Base-by-base conservation (phyloP, 2,329 filamentous ascomycete genomes). In the Penicillium italicum region DNA sequence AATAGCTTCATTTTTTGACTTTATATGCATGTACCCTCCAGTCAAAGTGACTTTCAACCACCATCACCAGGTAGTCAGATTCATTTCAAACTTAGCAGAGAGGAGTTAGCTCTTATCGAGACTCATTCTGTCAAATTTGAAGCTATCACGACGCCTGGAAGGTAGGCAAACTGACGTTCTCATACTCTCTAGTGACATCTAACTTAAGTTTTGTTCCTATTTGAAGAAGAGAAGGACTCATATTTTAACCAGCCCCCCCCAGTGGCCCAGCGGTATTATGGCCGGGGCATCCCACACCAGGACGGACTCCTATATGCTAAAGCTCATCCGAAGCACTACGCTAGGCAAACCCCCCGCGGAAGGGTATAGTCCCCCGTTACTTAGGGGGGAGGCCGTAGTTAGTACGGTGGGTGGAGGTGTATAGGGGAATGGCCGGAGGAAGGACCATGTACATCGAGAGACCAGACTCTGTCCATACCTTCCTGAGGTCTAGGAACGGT, bases 321-420 rank as follows among this genome's bases (percentile, higher is more conserved):
- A 20, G n/a, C 41, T 43, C 41, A 28, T 16, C 40, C 40, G 40
- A 42, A 42, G 40, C 40, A 42, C 24, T 42, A 16, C 24, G 24
- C 40, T 42, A 42, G 40, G 40, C 16, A 42, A 42, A 1, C 40
- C 40, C 40, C 37, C 40, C 40, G 40, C 40, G 31, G 31, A 33
- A 33, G 31, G 14, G 31, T 33, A 18, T 18, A 4, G 34, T 11
- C 24, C 24, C 16, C 40, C 24, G 40, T 42, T 42, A 42, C 22
- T 42, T 42, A 42, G 40, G 40, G 37, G 38, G 40, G 40, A 42
- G 40, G 16, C 24, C 9, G 40, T 42, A 42, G 41, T 43, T 18
- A 43, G 41, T 43, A 43, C 41, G 41, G 24, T 28, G 24, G 5
- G 42, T 14, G n/a, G 41, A 43, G 10, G n/a, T 7, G 1, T 43